A percentile compares a stretch with the other conserved stretches of the same genome.
These are phyloP conservation scores for Magnusiomyces tetraspermus DNA, from an alignment of 1,139 yeast species.

Conservation along the genomic window DNA sequence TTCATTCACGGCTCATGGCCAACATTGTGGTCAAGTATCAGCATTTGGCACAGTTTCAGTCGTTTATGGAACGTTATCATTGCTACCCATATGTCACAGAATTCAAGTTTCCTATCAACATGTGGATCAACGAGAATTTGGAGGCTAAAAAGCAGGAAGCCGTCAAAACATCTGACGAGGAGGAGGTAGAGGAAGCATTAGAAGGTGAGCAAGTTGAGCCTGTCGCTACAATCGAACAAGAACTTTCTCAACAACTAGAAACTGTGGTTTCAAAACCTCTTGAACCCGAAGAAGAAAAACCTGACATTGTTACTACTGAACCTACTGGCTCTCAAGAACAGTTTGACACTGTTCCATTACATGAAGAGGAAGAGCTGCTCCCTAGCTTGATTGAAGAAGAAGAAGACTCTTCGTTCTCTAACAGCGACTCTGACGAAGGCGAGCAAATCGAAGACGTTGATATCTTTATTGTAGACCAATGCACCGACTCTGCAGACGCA, in stretches of 20 bases:
- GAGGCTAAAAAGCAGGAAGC: neutral
- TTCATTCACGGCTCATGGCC: slow-evolving; percentile 9
- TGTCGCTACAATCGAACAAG: neutral
- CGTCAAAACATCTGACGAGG: neutral
- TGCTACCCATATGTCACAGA: slow-evolving; percentile 14
- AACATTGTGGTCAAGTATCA: slow-evolving; percentile 13
- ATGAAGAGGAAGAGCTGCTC: neutral
- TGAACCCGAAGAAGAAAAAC: neutral
- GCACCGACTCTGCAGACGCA: no score
- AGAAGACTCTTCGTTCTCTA: neutral
- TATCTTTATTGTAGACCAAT: no score
- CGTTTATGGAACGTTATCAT: slow-evolving; percentile 14
- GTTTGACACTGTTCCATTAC: no score
- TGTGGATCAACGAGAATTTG: slow-evolving; percentile 13
- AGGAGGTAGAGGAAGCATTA: neutral
- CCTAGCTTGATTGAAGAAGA: neutral
- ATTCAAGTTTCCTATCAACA: slow-evolving; percentile 13
- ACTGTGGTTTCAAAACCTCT: neutral
- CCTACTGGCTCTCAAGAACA: no score
- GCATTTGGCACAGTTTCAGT: slow-evolving; percentile 11
- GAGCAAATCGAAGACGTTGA: neutral
- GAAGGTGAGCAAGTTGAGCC: neutral
- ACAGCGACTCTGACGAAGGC: neutral
- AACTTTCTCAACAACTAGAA: neutral
- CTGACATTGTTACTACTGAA: no score